Evolutionary conservation across 2,329 filamentous ascomycete genomes (phyloP), one percentile per base, ranked within the genome.

Genomic region (Clonostachys rosea): DNA sequence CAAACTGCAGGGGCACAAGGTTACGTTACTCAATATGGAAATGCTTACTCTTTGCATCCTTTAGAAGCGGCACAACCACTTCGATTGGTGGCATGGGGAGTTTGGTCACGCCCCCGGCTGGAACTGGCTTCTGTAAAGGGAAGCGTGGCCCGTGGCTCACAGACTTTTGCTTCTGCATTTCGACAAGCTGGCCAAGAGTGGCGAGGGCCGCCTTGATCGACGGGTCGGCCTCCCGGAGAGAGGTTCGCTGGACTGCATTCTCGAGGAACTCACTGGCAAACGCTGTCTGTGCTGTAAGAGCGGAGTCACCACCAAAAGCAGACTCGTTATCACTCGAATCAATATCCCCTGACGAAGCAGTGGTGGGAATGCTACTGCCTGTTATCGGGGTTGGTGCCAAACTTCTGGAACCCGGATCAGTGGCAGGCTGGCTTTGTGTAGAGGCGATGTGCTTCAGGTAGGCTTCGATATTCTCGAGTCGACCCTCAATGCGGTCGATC

Each of bases 251-350:
- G 24, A 78, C 75, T n/a, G 73, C 72, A 48, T 73, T 67, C 54
- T 81, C 75, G 18, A 79, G 69, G 39, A 80, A 76, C 52, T 77
- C 73, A 56, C 67, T 74, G 18, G 75, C 77, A 54, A 79, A 78
- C n/a, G 68, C 69, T 4, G 78, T 73, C 47, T 78, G 75, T 5
- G 71, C 71, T 5, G 72, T 63, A 41, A 78, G 64, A 17, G 71
- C 73, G 2, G 73, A 70, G 54, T 74, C 69, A n/a, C 72, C 74
- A 49, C 74, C 67, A 55, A 73, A 69, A 13, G 64, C 64, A 13
- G 66, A 66, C 46, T 71, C 68, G 6, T 68, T 63, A 13, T 69
- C 66, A 43, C 61, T 65, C 48, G 63, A 69, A 39, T 71, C 68
- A 49, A 61, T 64, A 41, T 62, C 61, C 30, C 57, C 58, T 37